Evolutionary conservation across 148 eudicot genomes (phyloP).

Genomic region (Camellia granthamiana): DNA sequence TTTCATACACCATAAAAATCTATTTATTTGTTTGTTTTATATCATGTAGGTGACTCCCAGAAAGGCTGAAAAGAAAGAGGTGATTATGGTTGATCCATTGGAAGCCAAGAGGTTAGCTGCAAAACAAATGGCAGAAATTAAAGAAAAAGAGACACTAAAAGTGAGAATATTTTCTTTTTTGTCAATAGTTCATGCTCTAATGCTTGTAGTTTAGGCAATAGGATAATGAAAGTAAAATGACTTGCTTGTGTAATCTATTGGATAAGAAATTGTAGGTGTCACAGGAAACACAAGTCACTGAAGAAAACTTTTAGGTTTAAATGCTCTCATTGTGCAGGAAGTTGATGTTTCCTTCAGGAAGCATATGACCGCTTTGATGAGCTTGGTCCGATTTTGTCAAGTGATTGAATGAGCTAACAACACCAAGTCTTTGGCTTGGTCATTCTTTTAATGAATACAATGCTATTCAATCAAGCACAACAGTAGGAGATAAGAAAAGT

Average conservation of each 20-base stretch:
- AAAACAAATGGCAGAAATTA: conserved; percentile 69
- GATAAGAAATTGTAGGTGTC: neutral
- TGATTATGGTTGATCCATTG: conserved; percentile 85
- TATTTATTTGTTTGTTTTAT: neutral
- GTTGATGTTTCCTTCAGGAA: neutral
- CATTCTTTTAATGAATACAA: neutral
- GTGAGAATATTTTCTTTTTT: conserved; percentile 31
- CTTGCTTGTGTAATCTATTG: neutral
- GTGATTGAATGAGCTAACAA: neutral
- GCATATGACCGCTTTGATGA: neutral
- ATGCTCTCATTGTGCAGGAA: neutral
- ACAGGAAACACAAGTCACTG: neutral
- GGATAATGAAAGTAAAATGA: conserved; percentile 5
- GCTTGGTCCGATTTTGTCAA: neutral
- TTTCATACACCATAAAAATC: neutral
- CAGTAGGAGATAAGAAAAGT: neutral
- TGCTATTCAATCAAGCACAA: neutral
- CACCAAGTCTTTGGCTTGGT: neutral
- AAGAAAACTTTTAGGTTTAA: neutral
- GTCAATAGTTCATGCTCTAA: neutral
- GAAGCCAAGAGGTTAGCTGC: conserved; percentile 96
- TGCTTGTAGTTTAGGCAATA: neutral
- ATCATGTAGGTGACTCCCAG: conserved; percentile 46
- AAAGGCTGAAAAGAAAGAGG: conserved; percentile 45
- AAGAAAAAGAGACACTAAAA: conserved; percentile 60